phyloP scores from a whole-genome alignment of 2,329 filamentous ascomycete species.

The Penicillium palitans region DNA sequence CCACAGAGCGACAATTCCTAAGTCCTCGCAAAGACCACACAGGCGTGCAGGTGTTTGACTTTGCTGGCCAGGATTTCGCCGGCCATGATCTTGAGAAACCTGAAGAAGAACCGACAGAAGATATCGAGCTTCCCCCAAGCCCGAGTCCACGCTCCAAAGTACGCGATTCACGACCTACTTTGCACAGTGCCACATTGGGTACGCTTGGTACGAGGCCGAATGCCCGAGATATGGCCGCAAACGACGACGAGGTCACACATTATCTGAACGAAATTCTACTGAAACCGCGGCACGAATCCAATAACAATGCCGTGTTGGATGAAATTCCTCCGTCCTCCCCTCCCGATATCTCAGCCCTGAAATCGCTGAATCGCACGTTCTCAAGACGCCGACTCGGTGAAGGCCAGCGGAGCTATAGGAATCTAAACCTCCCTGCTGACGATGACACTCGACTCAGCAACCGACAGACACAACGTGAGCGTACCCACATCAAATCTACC shows the following conservation, averaged over 20 bases:
- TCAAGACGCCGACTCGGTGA: conserved; percentile 27
- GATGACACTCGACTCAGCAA: conserved; percentile 20
- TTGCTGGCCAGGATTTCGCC: conserved; percentile 24
- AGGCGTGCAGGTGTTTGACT: conserved; percentile 27
- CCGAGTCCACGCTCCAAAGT: conserved; percentile 39
- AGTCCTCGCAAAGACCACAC: conserved; percentile 33
- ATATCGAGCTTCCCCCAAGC: conserved; percentile 36
- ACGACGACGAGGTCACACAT: conserved; percentile 31
- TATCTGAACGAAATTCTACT: conserved; percentile 26
- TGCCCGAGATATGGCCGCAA: conserved; percentile 25
- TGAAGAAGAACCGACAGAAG: conserved; percentile 30
- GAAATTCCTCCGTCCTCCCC: conserved; percentile 35
- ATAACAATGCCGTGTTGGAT: conserved; percentile 13
- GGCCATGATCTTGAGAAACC: conserved; percentile 22
- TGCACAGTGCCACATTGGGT: conserved; percentile 18
- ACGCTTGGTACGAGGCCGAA: conserved; percentile 28
- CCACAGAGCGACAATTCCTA: conserved; percentile 25
- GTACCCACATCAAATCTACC: conserved; percentile 30
- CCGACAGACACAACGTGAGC: conserved; percentile 23
- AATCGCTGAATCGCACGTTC: conserved; percentile 23
- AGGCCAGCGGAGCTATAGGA: conserved; percentile 27
- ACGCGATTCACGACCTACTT: conserved; percentile 21
- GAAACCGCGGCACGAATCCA: conserved; percentile 14
- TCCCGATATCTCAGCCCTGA: conserved; percentile 29
- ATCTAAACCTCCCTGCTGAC: conserved; percentile 24